phyloP scores from a whole-genome alignment of 2,329 filamentous ascomycete genomes.

The Sclerotinia sclerotiorum region DNA sequence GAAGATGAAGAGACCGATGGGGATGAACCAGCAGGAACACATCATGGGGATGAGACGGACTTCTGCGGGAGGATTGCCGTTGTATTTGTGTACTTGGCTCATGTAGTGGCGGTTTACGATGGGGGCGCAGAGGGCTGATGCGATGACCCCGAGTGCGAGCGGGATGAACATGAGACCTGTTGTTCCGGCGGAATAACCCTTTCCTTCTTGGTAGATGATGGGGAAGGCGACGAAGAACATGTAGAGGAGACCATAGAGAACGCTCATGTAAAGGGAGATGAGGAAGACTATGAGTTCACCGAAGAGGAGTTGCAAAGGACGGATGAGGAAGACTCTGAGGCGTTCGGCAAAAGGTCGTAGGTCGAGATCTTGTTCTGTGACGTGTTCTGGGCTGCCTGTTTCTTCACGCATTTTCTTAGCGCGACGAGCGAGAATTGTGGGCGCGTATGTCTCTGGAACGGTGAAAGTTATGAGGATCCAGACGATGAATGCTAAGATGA shows the following conservation, averaged over 20 bases:
- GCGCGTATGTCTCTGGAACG: conserved; percentile 87
- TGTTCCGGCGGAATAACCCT: conserved; percentile 70
- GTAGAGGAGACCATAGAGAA: conserved; percentile 61
- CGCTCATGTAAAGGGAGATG: conserved; percentile 77
- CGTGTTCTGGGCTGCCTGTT: conserved; percentile 65
- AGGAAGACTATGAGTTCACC: conserved; percentile 81
- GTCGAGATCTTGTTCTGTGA: conserved; percentile 81
- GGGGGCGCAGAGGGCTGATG: conserved; percentile 66
- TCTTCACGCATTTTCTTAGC: conserved; percentile 70
- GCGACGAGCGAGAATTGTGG: conserved; percentile 68
- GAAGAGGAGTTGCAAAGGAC: conserved; percentile 84
- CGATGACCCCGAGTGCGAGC: conserved; percentile 71
- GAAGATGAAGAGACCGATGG: conserved; percentile 65
- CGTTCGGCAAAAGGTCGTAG: conserved; percentile 66
- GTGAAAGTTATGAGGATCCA: conserved; percentile 81
- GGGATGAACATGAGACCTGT: conserved; percentile 89
- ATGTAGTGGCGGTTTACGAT: conserved; percentile 82
- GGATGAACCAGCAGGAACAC: conserved; percentile 71
- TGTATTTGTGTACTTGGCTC: conserved; percentile 55
- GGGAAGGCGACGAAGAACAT: conserved; percentile 55
- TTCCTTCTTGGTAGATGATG: conserved; percentile 70
- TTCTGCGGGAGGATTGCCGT: conserved; percentile 75
- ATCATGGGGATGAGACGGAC: conserved; percentile 81
- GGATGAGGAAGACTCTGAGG: conserved; percentile 71
- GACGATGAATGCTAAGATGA: conserved; percentile 69